Percentiles rank a stretch among this genome's conserved stretches.
phyloP scores from a whole-genome alignment of 352 stramenopile species.

The Phytopythium vexans region DNA sequence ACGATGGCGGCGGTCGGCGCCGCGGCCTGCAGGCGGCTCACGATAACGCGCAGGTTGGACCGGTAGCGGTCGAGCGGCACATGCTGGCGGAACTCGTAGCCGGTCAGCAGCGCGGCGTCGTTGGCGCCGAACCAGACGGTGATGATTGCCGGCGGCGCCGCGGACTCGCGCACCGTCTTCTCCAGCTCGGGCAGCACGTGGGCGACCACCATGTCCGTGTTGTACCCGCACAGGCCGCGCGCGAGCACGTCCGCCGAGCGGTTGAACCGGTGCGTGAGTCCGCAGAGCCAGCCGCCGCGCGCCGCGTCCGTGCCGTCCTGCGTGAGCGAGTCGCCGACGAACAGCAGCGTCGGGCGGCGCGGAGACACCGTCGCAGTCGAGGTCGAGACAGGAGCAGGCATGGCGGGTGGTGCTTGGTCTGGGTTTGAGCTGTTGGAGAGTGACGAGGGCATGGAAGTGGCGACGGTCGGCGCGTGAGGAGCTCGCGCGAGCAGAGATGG shows the following conservation, averaged over 20 bases:
- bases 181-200: conserved; percentile 20
- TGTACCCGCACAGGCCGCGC: conserved; percentile 57
- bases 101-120: conserved; percentile 30
- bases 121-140: conserved; percentile 57
- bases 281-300: conserved; percentile 36
- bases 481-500: too few relatives aligned
- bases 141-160: conserved; percentile 20
- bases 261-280: conserved; percentile 46
- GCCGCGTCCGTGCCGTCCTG: conserved; percentile 34
- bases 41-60: conserved; percentile 25
- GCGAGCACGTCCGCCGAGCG: conserved; percentile 56
- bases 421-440: too few relatives aligned
- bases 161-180: conserved; percentile 8
- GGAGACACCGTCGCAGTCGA: background rate
- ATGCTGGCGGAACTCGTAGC: conserved; percentile 20
- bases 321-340: conserved; percentile 71
- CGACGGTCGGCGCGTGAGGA: too few relatives aligned
- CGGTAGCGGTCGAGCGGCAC: conserved; percentile 38
- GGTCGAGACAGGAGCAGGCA: too few relatives aligned
- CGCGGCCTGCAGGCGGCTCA: conserved; percentile 16
- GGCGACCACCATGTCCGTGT: conserved; percentile 26
- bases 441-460: too few relatives aligned
- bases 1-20: conserved; percentile 16
- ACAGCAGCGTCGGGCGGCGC: conserved; percentile 33
- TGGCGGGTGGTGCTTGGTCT: too few relatives aligned